Evolutionary conservation across 352 stramenopile species (phyloP).

Genomic region (Phytophthora citrophthora): DNA sequence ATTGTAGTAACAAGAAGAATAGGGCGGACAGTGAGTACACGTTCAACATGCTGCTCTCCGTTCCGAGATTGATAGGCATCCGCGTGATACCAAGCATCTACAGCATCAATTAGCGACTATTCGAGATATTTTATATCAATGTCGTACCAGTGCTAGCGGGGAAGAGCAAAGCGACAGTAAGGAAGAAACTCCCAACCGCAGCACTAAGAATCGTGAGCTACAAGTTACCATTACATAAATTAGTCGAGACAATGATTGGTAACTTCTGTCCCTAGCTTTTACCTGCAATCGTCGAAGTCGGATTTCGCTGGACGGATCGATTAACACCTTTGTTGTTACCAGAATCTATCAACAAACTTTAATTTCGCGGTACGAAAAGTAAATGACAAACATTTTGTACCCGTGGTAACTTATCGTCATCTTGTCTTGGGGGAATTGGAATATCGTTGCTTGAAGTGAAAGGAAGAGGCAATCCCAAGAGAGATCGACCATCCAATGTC

Average conservation of each 20-base stretch:
- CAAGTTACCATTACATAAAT: neutral
- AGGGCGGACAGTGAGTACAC: conserved; percentile 38
- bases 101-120: neutral
- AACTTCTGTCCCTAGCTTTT: neutral
- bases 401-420: conserved; percentile 24
- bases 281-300: conserved; percentile 49
- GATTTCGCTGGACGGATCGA: conserved; percentile 36
- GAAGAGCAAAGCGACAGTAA: conserved; percentile 39
- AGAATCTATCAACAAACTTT: conserved; percentile 29
- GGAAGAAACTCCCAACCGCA: conserved; percentile 24
- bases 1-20: conserved; percentile 39
- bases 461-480: conserved; percentile 45
- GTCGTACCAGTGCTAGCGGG: conserved; percentile 36
- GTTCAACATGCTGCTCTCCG: conserved; percentile 27
- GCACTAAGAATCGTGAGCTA: conserved; percentile 13
- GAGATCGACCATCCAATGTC: conserved; percentile 44
- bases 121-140: neutral
- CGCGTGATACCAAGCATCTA: conserved; percentile 62
- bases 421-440: conserved; percentile 3
- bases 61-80: conserved; percentile 43
- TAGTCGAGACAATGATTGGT: neutral
- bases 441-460: conserved; percentile 5
- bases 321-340: conserved; percentile 48
- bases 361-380: neutral
- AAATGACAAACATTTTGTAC: conserved; percentile 5